phyloP scores from a whole-genome alignment of 495 filamentous ascomycete species.

The Penicillium coffeae region DNA sequence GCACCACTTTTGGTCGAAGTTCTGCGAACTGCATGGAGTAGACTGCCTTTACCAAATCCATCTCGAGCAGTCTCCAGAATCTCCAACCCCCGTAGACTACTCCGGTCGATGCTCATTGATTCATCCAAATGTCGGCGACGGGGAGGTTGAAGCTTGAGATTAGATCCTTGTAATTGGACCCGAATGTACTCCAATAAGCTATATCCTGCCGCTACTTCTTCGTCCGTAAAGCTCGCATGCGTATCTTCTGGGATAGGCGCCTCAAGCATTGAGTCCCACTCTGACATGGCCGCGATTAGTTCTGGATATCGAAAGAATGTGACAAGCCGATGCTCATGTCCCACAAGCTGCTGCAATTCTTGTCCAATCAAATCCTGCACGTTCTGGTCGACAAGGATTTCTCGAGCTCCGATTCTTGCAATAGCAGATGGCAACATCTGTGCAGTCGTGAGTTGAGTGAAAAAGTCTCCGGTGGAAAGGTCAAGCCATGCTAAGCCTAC shows the following conservation, averaged over 20 bases:
- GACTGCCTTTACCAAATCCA: conserved; percentile 67
- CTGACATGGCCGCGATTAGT: conserved; percentile 42
- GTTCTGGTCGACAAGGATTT: conserved; percentile 71
- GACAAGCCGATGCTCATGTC: conserved; percentile 42
- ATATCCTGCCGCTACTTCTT: conserved; percentile 61
- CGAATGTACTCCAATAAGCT: conserved; percentile 79
- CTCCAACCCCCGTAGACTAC: conserved; percentile 83
- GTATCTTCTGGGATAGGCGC: conserved; percentile 45
- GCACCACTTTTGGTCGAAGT: conserved; percentile 90
- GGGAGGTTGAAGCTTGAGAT: conserved; percentile 82
- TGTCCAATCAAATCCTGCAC: conserved; percentile 47
- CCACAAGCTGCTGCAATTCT: conserved; percentile 40
- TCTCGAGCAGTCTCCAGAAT: conserved; percentile 82
- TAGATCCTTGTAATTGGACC: conserved; percentile 69
- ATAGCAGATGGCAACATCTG: conserved; percentile 71
- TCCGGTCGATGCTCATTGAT: conserved; percentile 87
- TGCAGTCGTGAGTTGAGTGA: conserved; percentile 73
- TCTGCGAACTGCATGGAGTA: conserved; percentile 81
- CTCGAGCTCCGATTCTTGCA: conserved; percentile 76
- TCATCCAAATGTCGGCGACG: conserved; percentile 64
- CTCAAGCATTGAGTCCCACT: conserved; percentile 78
- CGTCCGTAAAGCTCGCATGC: conserved; percentile 38
- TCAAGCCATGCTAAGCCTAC: conserved; percentile 93
- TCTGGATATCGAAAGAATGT: conserved; percentile 38
- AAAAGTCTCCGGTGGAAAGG: conserved; percentile 90